Conservation (phyloP, 495 filamentous ascomycete species). For the Penicillium argentinense region DNA sequence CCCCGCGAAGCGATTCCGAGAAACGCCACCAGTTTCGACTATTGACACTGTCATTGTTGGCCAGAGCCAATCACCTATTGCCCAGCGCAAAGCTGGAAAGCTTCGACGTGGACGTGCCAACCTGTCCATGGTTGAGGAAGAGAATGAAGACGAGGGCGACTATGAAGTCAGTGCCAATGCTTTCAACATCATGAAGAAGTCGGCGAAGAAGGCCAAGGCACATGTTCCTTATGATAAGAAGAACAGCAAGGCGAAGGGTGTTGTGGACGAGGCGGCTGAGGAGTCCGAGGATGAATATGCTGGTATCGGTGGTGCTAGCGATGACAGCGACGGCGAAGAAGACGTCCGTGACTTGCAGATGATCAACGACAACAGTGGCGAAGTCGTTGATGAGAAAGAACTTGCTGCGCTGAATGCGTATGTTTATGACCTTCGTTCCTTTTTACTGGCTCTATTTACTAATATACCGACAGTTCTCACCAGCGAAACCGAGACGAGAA, state of each 20-base stretch:
- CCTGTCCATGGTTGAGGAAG: conserved; percentile 43
- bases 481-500: conserved; percentile 61
- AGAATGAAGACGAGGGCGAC: conserved; percentile 26
- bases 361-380: conserved; percentile 87
- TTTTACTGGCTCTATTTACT: conserved; percentile 7
- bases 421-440: conserved; percentile 33
- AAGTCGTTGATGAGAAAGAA: conserved; percentile 71
- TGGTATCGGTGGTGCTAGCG: conserved; percentile 85
- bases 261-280: conserved; percentile 90
- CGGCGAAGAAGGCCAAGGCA: conserved; percentile 53
- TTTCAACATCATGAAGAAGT: conserved; percentile 77
- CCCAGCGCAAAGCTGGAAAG: conserved; percentile 59
- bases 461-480: conserved; percentile 31
- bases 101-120: conserved; percentile 47
- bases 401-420: conserved; percentile 88
- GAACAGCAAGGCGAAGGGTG: conserved; percentile 81
- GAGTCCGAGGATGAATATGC: conserved; percentile 99
- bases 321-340: conserved; percentile 78
- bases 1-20: conserved; percentile 57
- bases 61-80: conserved; percentile 58
- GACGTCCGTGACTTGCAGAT: conserved; percentile 69
- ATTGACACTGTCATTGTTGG: conserved; percentile 65
- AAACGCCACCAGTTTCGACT: conserved; percentile 61
- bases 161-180: conserved; percentile 54
- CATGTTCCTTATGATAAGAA: conserved; percentile 77